A percentile compares a stretch with the other conserved stretches of the same genome.
These are phyloP conservation scores for Collybia nuda DNA, from an alignment of 768 basidiomycete species.

Conservation along the genomic window DNA sequence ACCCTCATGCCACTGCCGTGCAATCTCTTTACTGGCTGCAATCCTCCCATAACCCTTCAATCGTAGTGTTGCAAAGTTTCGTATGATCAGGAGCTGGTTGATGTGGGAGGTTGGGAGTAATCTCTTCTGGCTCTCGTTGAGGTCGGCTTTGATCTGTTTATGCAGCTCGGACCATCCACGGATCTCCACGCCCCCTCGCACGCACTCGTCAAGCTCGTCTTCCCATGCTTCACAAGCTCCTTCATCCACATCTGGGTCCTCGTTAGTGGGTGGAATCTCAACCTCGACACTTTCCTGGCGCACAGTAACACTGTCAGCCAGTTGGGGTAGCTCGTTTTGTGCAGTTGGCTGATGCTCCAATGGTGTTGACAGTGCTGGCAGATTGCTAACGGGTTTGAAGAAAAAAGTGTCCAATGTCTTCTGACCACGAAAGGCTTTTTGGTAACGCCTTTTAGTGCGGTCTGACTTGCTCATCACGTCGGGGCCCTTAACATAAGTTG, in stretches of 20 bases:
- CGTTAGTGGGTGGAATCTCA: neutral
- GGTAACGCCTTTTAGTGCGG: neutral
- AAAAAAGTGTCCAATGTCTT: neutral
- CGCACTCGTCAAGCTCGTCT: constrained; percentile 12
- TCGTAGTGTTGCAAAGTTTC: constrained; percentile 22
- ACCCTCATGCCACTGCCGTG: constrained; percentile 23
- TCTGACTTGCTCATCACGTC: constrained; percentile 9
- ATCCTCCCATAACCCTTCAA: constrained; percentile 19
- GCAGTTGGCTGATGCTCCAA: no score
- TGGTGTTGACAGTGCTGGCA: neutral
- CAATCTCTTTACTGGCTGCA: constrained; percentile 23
- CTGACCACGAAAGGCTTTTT: constrained; percentile 1
- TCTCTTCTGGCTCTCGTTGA: constrained; percentile 15
- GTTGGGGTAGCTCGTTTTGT: no score
- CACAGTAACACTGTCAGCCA: neutral
- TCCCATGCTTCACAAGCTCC: constrained; percentile 12
- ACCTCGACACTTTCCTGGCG: neutral
- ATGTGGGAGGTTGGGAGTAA: constrained; percentile 10
- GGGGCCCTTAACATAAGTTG: constrained; percentile 8
- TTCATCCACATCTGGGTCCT: neutral
- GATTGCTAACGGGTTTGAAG: neutral
- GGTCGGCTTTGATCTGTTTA: constrained; percentile 17
- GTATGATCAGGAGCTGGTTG: constrained; percentile 20
- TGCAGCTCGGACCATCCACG: constrained; percentile 14
- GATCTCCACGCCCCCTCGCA: constrained; percentile 3